Conservation (phyloP, 345 rosid genomes). For the Laguncularia racemosa region DNA sequence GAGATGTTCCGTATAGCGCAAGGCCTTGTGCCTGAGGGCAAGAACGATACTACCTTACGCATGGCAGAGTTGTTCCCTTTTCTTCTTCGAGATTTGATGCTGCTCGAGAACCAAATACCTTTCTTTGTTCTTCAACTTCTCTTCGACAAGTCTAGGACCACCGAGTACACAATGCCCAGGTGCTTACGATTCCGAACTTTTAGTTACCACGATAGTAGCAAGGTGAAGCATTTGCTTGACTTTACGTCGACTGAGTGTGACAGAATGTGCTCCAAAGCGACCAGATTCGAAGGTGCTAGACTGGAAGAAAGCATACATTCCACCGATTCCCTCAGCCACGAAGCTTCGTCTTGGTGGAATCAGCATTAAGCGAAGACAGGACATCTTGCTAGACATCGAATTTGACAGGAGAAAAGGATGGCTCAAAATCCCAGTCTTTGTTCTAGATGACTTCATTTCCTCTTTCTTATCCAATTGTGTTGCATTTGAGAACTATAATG, state of each 20-base stretch:
- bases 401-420: slow-evolving; percentile 17
- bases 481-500: slow-evolving; percentile 34
- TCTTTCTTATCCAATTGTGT: slow-evolving; percentile 31
- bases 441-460: slow-evolving; percentile 26
- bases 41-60: slow-evolving; percentile 11
- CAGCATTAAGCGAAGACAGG: slow-evolving; percentile 14
- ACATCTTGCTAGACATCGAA: slow-evolving; percentile 15
- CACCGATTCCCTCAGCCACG: slow-evolving; percentile 26
- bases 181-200: too few species aligned
- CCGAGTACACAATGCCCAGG: not conserved
- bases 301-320: not conserved
- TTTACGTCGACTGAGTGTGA: slow-evolving; percentile 32
- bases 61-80: slow-evolving; percentile 4
- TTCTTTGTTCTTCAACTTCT: slow-evolving; percentile 9
- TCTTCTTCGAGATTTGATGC: slow-evolving; percentile 12
- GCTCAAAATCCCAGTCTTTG: slow-evolving; percentile 32
- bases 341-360: slow-evolving; percentile 42
- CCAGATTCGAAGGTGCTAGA: not conserved
- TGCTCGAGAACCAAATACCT: slow-evolving; percentile 19
- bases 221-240: slow-evolving; percentile 36
- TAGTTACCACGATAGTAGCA: slow-evolving; percentile 3
- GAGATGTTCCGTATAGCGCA: not conserved
- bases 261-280: not conserved
- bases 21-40: not conserved
- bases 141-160: not conserved